Conservation (phyloP, 345 rosid species). For the Firmiana major region DNA sequence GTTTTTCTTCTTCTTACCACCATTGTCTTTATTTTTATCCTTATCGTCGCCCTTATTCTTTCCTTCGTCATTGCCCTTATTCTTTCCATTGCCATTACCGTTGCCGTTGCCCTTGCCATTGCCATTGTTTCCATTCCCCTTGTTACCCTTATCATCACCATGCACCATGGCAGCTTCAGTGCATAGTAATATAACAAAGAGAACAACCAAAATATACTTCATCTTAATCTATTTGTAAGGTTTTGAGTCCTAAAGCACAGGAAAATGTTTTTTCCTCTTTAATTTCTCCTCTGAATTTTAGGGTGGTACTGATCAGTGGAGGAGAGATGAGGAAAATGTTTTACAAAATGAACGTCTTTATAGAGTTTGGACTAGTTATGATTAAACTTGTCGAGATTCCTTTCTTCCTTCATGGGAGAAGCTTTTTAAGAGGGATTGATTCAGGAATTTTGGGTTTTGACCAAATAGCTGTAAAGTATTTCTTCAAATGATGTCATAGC, state of each 20-base stretch:
- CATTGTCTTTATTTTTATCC: neutral
- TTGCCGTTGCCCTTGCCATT: neutral
- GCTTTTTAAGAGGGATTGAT: neutral
- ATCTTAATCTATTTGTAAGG: constrained; percentile 15
- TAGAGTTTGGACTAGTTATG: neutral
- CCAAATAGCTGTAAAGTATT: neutral
- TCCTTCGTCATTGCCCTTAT: neutral
- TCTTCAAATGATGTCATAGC: neutral
- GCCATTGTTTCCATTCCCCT: neutral
- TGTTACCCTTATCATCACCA: constrained; percentile 11
- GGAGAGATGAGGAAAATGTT: neutral
- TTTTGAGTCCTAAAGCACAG: neutral
- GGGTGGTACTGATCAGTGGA: neutral
- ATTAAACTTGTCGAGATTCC: neutral
- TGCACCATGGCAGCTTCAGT: constrained; percentile 18
- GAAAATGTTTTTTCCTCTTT: neutral
- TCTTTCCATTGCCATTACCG: no score
- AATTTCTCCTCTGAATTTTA: neutral
- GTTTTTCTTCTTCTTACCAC: neutral
- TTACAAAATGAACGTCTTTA: neutral
- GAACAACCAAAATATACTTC: constrained; percentile 19
- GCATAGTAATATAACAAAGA: constrained; percentile 20
- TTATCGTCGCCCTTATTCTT: neutral
- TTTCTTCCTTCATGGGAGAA: neutral
- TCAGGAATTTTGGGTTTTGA: neutral